phyloP scores from a whole-genome alignment of 305 asterid genomes.

The Nicotiana rustica region DNA sequence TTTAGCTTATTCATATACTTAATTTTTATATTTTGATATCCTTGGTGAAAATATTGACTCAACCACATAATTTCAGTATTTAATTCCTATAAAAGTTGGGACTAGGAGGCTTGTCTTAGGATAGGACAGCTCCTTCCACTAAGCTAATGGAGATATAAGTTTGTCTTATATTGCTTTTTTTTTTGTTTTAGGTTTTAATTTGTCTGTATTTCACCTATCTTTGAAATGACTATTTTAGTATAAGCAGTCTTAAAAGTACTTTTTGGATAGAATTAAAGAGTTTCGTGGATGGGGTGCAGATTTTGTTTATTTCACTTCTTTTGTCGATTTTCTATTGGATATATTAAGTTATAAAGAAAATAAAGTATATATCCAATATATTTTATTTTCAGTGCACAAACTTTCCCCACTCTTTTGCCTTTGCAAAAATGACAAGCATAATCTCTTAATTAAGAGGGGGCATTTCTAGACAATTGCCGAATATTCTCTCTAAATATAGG shows the following conservation, averaged over 20 bases:
- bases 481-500: not conserved
- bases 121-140: constrained; percentile 16
- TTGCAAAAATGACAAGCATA: not conserved
- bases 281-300: not conserved
- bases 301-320: not conserved
- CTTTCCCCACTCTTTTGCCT: not conserved
- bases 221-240: not conserved
- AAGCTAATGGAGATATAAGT: constrained; percentile 20
- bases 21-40: no score
- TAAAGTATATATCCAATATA: not conserved
- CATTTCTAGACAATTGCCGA: not conserved
- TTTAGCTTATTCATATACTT: no score
- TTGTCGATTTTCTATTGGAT: not conserved
- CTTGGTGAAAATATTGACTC: no score
- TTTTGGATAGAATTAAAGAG: not conserved
- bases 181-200: not conserved
- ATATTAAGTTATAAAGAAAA: not conserved
- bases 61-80: no score
- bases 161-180: constrained; percentile 10
- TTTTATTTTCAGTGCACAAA: not conserved
- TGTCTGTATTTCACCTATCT: not conserved
- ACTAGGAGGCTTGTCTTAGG: constrained; percentile 8
- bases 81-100: not conserved
- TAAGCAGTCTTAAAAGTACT: not conserved
- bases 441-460: not conserved